A percentile compares a stretch with the other conserved stretches of the same genome.
Evolutionary conservation across 441 rosid genomes (phyloP).

Genomic region (Pelargonium citronellum): DNA sequence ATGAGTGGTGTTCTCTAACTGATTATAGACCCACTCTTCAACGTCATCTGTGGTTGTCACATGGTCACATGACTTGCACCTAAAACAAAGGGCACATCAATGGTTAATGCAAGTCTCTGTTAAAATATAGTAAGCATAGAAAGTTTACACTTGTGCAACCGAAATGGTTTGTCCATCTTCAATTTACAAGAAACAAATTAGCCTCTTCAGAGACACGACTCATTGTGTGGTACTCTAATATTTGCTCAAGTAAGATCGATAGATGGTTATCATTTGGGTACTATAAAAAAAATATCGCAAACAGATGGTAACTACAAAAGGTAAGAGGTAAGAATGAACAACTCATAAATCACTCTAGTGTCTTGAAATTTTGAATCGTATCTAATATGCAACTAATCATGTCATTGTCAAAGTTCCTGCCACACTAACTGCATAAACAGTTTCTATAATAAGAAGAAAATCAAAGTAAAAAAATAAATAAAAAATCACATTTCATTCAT

Average conservation of each 20-base stretch:
- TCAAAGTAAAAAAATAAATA: neutral
- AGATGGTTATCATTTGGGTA: no score
- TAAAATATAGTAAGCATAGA: neutral
- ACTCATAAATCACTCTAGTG: no score
- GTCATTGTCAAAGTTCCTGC: no score
- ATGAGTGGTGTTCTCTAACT: constrained; percentile 58
- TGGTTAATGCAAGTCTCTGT: neutral
- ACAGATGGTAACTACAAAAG: no score
- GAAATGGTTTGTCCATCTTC: neutral
- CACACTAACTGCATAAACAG: neutral
- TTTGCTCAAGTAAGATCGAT: no score
- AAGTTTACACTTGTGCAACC: neutral
- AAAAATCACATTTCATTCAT: neutral
- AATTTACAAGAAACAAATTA: neutral
- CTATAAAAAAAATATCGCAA: no score
- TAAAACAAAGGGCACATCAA: constrained; percentile 12
- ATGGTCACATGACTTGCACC: constrained; percentile 54
- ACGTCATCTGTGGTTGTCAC: constrained; percentile 39
- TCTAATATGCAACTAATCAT: no score
- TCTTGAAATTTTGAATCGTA: no score
- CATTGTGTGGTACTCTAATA: no score
- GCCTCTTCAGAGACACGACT: neutral
- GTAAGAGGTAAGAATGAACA: no score
- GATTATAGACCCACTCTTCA: constrained; percentile 58
- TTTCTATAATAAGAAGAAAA: neutral